These are phyloP conservation scores for Calamus simplicifolius DNA, from an alignment of 176 grass and related monocot species.

Conservation along the genomic window DNA sequence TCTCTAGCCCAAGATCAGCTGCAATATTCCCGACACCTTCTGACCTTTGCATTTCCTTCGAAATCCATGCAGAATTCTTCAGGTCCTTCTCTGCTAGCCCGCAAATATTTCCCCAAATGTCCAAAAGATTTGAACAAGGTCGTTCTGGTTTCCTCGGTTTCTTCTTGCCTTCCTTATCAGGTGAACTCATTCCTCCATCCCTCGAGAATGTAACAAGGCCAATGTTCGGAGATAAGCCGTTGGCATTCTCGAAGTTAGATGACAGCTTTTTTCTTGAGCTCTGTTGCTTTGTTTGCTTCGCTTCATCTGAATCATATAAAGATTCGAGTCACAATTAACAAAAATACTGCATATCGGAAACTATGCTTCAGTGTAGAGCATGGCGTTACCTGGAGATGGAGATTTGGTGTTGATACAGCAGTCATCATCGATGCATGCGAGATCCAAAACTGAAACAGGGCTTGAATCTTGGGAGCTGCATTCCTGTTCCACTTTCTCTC, in stretches of 20 bases:
- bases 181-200: too few relatives aligned
- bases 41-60: not conserved
- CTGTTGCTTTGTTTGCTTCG: slow-evolving; percentile 5
- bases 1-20: slow-evolving; percentile 7
- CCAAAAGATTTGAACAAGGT: not conserved
- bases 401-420: slow-evolving; percentile 21
- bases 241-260: not conserved
- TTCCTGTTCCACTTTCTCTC: not conserved
- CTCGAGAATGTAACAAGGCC: too few relatives aligned
- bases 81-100: slow-evolving; percentile 30
- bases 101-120: slow-evolving; percentile 24
- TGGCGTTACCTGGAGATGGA: slow-evolving; percentile 35
- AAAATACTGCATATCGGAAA: not conserved
- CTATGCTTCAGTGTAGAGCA: not conserved
- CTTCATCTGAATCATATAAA: slow-evolving; percentile 19
- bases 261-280: slow-evolving; percentile 23
- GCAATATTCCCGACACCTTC: slow-evolving; percentile 8
- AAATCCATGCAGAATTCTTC: slow-evolving; percentile 11
- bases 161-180: too few relatives aligned
- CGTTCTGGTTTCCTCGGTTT: slow-evolving; percentile 1
- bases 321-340: not conserved
- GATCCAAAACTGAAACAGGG: slow-evolving; percentile 77
- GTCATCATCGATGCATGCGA: slow-evolving; percentile 17
- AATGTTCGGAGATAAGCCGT: not conserved
- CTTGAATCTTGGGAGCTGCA: slow-evolving; percentile 27